phyloP scores from a whole-genome alignment of 2,329 filamentous ascomycete species.

The Samsoniella hepiali region DNA sequence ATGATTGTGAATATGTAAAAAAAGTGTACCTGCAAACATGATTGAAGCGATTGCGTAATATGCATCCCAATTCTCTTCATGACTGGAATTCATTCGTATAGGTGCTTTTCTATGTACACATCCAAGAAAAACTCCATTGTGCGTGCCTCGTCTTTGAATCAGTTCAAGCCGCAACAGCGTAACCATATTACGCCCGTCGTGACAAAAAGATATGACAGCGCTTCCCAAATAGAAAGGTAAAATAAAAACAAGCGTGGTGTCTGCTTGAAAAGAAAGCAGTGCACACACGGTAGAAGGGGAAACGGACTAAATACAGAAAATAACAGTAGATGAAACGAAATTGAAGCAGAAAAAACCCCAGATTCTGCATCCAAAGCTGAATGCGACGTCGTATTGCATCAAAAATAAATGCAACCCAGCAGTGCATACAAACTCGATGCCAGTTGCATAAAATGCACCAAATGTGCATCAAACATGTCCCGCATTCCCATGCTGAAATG shows the following conservation, averaged over 20 bases:
- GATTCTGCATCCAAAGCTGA: neutral
- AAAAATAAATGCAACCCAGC: neutral
- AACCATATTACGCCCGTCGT: neutral
- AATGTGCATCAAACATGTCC: conserved; percentile 6
- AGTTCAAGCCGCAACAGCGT: neutral
- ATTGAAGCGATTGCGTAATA: too few relatives aligned
- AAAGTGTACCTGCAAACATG: neutral
- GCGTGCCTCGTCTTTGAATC: neutral
- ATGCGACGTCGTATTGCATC: neutral
- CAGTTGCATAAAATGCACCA: neutral
- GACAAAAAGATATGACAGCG: neutral
- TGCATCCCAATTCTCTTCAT: neutral
- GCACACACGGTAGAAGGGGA: neutral
- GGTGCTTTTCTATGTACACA: conserved; percentile 3
- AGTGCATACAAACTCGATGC: neutral
- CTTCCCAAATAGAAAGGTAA: neutral
- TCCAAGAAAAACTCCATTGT: conserved; percentile 2
- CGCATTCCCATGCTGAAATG: conserved; percentile 16
- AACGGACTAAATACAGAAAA: conserved; percentile 2
- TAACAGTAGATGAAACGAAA: conserved; percentile 5
- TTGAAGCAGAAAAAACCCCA: neutral
- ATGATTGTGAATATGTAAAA: too few relatives aligned
- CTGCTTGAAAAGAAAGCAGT: neutral
- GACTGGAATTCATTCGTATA: neutral
- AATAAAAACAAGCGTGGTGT: neutral